phyloP scores from a whole-genome alignment of 306 rosid species.

The Cyamopsis tetragonoloba region DNA sequence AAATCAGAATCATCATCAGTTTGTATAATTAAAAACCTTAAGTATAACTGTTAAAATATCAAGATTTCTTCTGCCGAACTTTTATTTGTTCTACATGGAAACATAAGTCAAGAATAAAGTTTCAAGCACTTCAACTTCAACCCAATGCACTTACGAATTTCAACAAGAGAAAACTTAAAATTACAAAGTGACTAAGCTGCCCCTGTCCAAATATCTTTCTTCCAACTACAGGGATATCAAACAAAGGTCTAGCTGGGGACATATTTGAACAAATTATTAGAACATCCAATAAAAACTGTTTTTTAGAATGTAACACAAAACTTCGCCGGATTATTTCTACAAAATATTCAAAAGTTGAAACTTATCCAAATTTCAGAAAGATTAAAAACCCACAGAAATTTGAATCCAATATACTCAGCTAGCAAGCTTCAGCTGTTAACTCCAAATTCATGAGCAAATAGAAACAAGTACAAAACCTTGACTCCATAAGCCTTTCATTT shows the following conservation, averaged over 20 bases:
- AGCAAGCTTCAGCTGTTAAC: background rate
- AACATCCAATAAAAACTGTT: constrained; percentile 7
- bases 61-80: background rate
- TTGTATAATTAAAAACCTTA: constrained; percentile 10
- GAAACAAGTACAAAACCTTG: background rate
- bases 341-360: background rate
- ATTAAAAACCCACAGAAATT: background rate
- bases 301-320: background rate
- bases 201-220: background rate
- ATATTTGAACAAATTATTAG: constrained; percentile 9
- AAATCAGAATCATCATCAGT: constrained; percentile 19
- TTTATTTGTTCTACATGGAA: background rate
- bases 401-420: background rate
- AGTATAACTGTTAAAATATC: background rate
- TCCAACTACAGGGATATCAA: background rate
- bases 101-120: background rate
- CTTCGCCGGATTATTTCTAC: no score
- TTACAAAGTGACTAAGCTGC: background rate
- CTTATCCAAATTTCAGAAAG: constrained; percentile 12
- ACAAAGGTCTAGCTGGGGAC: background rate
- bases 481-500: background rate
- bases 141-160: constrained; percentile 3
- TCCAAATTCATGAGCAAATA: constrained; percentile 1
- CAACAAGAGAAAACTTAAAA: background rate
- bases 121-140: background rate